phyloP scores from a whole-genome alignment of 2,329 filamentous ascomycete species.

The Penicillium sp. region DNA sequence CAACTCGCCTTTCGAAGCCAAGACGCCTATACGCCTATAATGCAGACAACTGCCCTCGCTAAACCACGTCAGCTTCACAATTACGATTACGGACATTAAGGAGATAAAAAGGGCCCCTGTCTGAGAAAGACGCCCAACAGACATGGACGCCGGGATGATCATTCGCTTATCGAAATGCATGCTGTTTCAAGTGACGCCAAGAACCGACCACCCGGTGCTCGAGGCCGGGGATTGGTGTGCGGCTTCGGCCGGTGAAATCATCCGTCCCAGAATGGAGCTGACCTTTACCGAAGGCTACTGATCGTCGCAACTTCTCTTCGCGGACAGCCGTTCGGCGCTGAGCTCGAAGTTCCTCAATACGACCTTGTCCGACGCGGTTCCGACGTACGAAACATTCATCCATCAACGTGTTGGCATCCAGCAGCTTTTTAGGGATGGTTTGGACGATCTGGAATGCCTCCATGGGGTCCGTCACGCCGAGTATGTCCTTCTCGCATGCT shows the following conservation, averaged over 20 bases:
- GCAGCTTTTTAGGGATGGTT: slow-evolving; percentile 71
- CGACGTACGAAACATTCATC: slow-evolving; percentile 78
- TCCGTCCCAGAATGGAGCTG: slow-evolving; percentile 33
- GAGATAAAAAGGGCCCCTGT: neutral
- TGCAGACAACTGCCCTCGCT: slow-evolving; percentile 8
- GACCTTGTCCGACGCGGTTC: slow-evolving; percentile 76
- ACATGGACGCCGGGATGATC: neutral
- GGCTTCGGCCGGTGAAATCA: slow-evolving; percentile 30
- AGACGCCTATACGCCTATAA: slow-evolving; percentile 19
- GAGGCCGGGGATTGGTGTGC: slow-evolving; percentile 28
- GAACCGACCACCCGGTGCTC: slow-evolving; percentile 35
- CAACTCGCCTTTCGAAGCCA: neutral
- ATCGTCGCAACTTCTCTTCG: slow-evolving; percentile 41
- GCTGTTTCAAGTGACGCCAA: slow-evolving; percentile 36
- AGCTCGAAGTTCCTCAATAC: slow-evolving; percentile 71
- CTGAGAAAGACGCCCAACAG: neutral
- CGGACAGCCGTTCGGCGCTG: slow-evolving; percentile 58
- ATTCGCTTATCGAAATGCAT: slow-evolving; percentile 30
- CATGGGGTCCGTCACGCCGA: slow-evolving; percentile 77
- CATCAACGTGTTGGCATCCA: slow-evolving; percentile 79
- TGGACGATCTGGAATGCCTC: slow-evolving; percentile 96
- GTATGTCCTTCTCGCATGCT: slow-evolving; percentile 75
- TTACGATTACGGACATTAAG: slow-evolving; percentile 22
- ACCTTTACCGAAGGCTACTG: slow-evolving; percentile 35
- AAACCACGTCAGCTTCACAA: slow-evolving; percentile 5